Conservation (phyloP, 208 protist species). For the Lotmaria passim region DNA sequence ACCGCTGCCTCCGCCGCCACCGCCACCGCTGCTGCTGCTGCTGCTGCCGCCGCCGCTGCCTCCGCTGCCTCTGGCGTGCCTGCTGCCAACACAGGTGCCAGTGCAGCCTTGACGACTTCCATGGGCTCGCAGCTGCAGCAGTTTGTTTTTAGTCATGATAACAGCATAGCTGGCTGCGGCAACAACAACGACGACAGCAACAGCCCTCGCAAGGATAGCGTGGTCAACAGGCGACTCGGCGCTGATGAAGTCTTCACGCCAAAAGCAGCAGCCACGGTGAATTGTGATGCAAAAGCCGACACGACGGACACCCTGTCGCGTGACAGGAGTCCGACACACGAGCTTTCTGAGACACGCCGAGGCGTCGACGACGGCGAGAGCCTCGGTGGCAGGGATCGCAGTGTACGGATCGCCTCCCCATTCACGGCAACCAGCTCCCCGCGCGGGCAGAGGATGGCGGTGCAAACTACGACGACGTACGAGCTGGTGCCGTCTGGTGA, state of each 20-base stretch:
- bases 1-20: background rate
- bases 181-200: background rate
- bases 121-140: conserved; percentile 28
- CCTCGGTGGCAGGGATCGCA: conserved; percentile 6
- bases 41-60: no score
- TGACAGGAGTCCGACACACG: background rate
- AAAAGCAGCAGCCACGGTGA: background rate
- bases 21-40: no score
- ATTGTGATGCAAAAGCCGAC: background rate
- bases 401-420: conserved; percentile 12
- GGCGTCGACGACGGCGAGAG: background rate
- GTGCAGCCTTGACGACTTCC: conserved; percentile 8
- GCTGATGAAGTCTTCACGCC: background rate
- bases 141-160: conserved; percentile 14
- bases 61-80: no score
- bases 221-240: conserved; percentile 4
- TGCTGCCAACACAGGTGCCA: conserved; percentile 6
- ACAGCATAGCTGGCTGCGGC: background rate
- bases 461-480: conserved; percentile 3
- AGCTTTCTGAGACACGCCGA: background rate
- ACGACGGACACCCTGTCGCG: background rate
- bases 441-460: background rate
- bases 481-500: conserved; percentile 1
- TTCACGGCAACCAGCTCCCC: background rate
- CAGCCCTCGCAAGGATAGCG: conserved; percentile 5